Evolutionary conservation across 257 asterid species (phyloP).

Genomic region (Fraxinus quadrangulata): DNA sequence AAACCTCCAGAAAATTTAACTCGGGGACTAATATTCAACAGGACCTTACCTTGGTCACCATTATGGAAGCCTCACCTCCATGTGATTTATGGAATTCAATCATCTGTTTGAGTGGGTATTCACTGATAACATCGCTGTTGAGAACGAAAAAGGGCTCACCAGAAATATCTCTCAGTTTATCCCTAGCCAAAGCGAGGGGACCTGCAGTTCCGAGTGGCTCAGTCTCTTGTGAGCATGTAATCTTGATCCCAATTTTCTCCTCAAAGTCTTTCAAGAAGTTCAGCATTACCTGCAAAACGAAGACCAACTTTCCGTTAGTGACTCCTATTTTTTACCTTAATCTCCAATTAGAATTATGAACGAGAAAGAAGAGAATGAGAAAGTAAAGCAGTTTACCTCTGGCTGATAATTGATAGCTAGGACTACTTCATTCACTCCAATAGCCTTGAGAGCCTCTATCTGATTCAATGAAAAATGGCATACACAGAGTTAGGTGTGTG

Average conservation of each 20-base stretch:
- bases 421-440: slow-evolving; percentile 96
- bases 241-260: slow-evolving; percentile 84
- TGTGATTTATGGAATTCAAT: slow-evolving; percentile 90
- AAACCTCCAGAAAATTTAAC: background rate
- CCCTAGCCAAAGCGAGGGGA: slow-evolving; percentile 97
- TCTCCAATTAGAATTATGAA: background rate
- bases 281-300: slow-evolving; percentile 72
- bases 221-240: slow-evolving; percentile 93
- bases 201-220: slow-evolving; percentile 99
- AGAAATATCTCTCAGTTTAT: slow-evolving; percentile 74
- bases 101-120: slow-evolving; percentile 87
- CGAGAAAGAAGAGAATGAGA: slow-evolving; percentile 4
- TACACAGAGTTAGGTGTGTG: background rate
- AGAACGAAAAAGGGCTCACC: slow-evolving; percentile 96
- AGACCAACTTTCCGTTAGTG: slow-evolving; percentile 8
- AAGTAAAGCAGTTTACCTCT: slow-evolving; percentile 53
- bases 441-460: slow-evolving; percentile 91
- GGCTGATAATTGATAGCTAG: slow-evolving; percentile 97
- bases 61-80: slow-evolving; percentile 95
- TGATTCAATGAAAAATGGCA: slow-evolving; percentile 34
- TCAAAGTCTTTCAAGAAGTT: slow-evolving; percentile 94
- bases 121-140: slow-evolving; percentile 94
- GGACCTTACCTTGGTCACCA: slow-evolving; percentile 77
- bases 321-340: background rate
- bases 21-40: background rate